Evolutionary conservation across 352 stramenopile species (phyloP).

Genomic region (Thalassiosira oceanica): DNA sequence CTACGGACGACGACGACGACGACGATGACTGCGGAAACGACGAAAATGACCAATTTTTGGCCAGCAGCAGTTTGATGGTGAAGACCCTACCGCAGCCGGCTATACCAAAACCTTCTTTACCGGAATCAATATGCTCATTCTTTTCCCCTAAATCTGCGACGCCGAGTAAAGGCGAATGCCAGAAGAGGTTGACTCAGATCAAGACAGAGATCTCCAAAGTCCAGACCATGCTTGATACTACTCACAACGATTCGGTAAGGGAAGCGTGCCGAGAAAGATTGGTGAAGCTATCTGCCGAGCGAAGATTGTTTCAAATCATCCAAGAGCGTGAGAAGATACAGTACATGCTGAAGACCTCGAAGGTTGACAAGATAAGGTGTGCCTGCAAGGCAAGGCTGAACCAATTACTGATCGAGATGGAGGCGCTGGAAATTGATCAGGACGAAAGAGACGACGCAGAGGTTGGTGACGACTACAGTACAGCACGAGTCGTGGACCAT

Average conservation of each 20-base stretch:
- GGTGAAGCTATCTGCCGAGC: slow-evolving; percentile 28
- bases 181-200: slow-evolving; percentile 23
- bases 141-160: slow-evolving; percentile 17
- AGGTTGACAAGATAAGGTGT: slow-evolving; percentile 15
- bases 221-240: slow-evolving; percentile 23
- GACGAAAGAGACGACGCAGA: slow-evolving; percentile 3
- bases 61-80: slow-evolving; percentile 2
- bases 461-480: no score
- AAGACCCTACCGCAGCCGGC: not conserved
- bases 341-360: slow-evolving; percentile 19
- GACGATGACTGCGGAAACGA: not conserved
- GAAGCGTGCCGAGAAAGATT: slow-evolving; percentile 17
- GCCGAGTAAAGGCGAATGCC: slow-evolving; percentile 24
- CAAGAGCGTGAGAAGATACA: slow-evolving; percentile 44
- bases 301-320: slow-evolving; percentile 39
- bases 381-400: slow-evolving; percentile 28
- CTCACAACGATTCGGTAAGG: slow-evolving; percentile 15
- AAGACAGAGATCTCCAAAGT: slow-evolving; percentile 22
- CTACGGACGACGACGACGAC: slow-evolving; percentile 19
- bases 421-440: slow-evolving; percentile 14
- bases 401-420: slow-evolving; percentile 30
- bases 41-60: slow-evolving; percentile 11
- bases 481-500: no score
- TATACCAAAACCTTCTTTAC: not conserved
- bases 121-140: not conserved